Base-by-base conservation (phyloP, 208 protist species). In the Trypanosoma caninum region DNA sequence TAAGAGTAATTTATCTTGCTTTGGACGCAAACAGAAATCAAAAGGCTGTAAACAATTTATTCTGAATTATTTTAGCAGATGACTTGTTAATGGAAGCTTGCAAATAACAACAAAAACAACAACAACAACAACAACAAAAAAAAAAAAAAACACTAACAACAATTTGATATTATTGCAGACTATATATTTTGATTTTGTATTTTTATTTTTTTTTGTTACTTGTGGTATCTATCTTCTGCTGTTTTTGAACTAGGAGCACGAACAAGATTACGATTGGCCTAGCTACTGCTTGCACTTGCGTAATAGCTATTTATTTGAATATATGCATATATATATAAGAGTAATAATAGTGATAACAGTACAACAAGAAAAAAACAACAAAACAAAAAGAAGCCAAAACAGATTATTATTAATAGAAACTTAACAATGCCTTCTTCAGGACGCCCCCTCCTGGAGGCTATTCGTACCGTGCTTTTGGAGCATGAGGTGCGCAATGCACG, bases 381-480 rank as follows among this genome's bases (percentile, higher is more conserved):
- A 37, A 9, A 34, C 16, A 47, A 59, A 33, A 37, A 34, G 13
- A n/a, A n/a, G n/a, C n/a, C n/a, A n/a, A n/a, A n/a, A n/a, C n/a
- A n/a, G n/a, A n/a, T n/a, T n/a, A n/a, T n/a, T n/a, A n/a, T n/a
- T n/a, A n/a, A n/a, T n/a, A 11, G 18, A 2, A 44, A 18, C 13
- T 16, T 23, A 44, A 33, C 25, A 25, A 69, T 69, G 63, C 2
- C 53, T 28, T 56, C 5, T 11, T n/a, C 42, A 28, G 61, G 34
- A 14, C 20, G 78, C 8, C 65, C 51, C 13, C 40, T 89, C 50
- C 69, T 80, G 51, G 56, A 53, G 2, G 67, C 76, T 25, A 81
- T 91, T 62, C 76, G 83, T 46, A 37, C 77, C 3, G 69, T 82
- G 0, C 69, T 91, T 30, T 50, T 41, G 16, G 57, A 82, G 53